phyloP scores from a whole-genome alignment of 352 stramenopile genomes.

The Phytopythium ostracodes region DNA sequence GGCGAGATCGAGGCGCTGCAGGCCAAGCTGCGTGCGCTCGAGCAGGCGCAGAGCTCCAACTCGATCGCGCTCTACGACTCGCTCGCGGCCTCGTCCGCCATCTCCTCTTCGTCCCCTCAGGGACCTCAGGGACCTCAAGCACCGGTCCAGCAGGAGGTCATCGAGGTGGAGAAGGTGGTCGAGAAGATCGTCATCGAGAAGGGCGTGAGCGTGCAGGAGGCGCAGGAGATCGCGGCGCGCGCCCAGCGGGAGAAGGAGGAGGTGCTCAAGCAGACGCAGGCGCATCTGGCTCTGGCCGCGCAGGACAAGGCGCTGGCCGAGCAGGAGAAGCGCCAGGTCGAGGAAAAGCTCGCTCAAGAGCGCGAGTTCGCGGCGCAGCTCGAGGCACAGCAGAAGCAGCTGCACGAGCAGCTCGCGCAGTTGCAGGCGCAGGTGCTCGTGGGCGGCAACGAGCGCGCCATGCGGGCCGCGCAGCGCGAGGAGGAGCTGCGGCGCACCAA shows the following conservation, averaged over 20 bases:
- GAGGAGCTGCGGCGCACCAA: conserved; percentile 91
- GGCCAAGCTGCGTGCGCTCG: conserved; percentile 60
- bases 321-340: conserved; percentile 82
- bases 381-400: conserved; percentile 61
- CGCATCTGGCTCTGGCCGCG: conserved; percentile 61
- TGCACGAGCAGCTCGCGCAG: conserved; percentile 86
- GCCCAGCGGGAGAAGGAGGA: conserved; percentile 75
- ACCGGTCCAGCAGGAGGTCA: conserved; percentile 22
- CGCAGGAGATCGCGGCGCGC: conserved; percentile 63
- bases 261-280: conserved; percentile 60
- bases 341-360: conserved; percentile 87
- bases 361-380: conserved; percentile 65
- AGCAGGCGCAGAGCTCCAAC: conserved; percentile 27
- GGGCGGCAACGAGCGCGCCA: conserved; percentile 91
- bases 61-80: neutral
- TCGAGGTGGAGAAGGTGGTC: conserved; percentile 82
- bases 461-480: conserved; percentile 94
- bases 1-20: conserved; percentile 95
- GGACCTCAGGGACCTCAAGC: too few species aligned
- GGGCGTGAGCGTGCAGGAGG: conserved; percentile 76
- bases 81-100: neutral
- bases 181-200: conserved; percentile 84
- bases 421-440: conserved; percentile 91
- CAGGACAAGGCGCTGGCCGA: conserved; percentile 84
- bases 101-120: neutral